These are phyloP conservation scores for Bacterosira constricta DNA, from an alignment of 108 stramenopile genomes.

Conservation along the genomic window DNA sequence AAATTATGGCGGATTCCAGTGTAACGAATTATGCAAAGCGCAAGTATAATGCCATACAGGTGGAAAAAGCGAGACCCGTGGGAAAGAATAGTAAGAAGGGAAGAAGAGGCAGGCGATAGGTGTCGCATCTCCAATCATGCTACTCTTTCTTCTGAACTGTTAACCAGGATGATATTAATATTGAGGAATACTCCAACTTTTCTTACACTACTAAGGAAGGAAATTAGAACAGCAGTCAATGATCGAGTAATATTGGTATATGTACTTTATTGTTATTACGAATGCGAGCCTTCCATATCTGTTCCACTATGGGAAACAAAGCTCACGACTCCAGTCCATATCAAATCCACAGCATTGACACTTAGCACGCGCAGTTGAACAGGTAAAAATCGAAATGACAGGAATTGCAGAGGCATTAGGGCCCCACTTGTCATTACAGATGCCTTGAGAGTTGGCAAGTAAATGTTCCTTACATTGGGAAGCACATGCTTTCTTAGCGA, in stretches of 20 bases:
- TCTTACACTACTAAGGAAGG: too few species aligned
- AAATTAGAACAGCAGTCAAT: too few species aligned
- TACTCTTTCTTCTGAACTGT: too few species aligned
- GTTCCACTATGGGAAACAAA: slow-evolving; percentile 66
- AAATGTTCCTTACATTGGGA: slow-evolving; percentile 53
- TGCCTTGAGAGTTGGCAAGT: slow-evolving; percentile 61
- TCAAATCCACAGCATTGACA: slow-evolving; percentile 74
- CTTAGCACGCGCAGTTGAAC: slow-evolving; percentile 65
- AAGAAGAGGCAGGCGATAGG: neutral
- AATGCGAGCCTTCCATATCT: too few species aligned
- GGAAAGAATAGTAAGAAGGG: neutral
- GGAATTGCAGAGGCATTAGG: slow-evolving; percentile 66
- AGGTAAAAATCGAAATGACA: slow-evolving; percentile 71
- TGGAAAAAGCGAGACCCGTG: slow-evolving; percentile 51
- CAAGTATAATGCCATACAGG: slow-evolving; percentile 72
- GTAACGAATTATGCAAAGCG: slow-evolving; percentile 62
- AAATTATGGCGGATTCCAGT: slow-evolving; percentile 79
- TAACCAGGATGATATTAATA: too few species aligned
- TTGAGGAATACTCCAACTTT: too few species aligned
- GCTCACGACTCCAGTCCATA: slow-evolving; percentile 75
- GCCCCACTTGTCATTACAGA: slow-evolving; percentile 51
- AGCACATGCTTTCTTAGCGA: slow-evolving; percentile 28
- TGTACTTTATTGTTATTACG: too few species aligned
- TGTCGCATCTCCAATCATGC: too few species aligned
- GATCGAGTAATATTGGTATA: too few species aligned